These are phyloP conservation scores for Camellia japonica DNA, from an alignment of 148 eudicot genomes.

Conservation along the genomic window DNA sequence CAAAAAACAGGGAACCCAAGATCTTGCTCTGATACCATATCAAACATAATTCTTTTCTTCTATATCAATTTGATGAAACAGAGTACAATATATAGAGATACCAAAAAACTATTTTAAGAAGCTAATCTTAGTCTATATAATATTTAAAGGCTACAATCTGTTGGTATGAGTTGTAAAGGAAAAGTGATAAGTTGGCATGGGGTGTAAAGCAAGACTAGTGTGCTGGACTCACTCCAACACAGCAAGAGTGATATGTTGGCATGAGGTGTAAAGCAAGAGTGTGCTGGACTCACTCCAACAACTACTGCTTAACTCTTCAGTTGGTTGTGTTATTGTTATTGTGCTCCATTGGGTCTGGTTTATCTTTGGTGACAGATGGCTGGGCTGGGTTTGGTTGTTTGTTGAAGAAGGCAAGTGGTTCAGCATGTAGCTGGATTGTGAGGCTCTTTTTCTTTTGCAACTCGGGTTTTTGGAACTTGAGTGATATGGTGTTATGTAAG, in stretches of 20 bases:
- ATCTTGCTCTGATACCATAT: not conserved
- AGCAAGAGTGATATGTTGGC: no score
- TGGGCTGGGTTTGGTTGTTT: not conserved
- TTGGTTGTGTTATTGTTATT: not conserved
- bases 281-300: no score
- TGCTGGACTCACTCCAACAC: no score
- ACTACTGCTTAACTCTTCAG: not conserved
- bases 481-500: constrained; percentile 4
- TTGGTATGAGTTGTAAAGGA: no score
- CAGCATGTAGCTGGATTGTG: constrained; percentile 30
- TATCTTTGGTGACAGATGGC: not conserved
- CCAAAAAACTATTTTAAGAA: not conserved
- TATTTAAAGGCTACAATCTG: no score
- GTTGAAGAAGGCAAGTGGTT: constrained; percentile 17
- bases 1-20: constrained; percentile 1
- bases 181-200: no score
- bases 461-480: not conserved
- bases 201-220: no score
- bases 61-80: not conserved
- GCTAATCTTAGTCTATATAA: no score
- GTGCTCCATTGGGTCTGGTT: not conserved
- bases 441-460: not conserved
- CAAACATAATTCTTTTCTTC: not conserved
- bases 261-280: no score
- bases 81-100: not conserved